Evolutionary conservation across 345 rosid genomes (phyloP), one percentile per base, ranked within the genome.

Genomic region (Passiflora organensis): DNA sequence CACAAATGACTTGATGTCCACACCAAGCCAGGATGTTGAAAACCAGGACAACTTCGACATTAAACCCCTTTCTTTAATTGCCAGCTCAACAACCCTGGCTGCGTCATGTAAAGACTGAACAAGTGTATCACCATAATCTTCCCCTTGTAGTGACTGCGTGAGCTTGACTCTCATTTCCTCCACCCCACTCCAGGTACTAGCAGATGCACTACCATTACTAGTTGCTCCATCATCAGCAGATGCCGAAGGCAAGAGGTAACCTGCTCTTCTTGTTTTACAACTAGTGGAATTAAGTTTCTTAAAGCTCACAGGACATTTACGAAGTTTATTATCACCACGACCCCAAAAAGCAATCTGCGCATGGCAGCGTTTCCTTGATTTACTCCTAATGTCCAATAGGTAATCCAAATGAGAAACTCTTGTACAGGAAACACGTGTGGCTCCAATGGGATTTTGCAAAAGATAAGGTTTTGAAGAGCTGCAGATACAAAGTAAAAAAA

Each of bases 1-100:
- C 69, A 84, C 71, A 96, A 96, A 93, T 11, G 94, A 82, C 48
- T 80, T 93, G 71, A 72, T 75, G 60, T 93, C 95, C 32, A 76
- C 72, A 53, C 96, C 95, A 46, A 89, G 82, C 96, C 95, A 93
- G 34, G 89, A 83, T 18, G 82, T 78, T 43, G 99, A 78, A 60
- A 93, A 80, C 99, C 99, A 93, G 17, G 87, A 66, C 32, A 84
- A 59, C 43, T 70, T 88, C 8, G 91, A 79, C 36, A 66, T 58
- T 1, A 69, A 76, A 17, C 71, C 73, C 55, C 78, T 81, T 39
- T 83, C 82, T 66, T 69, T 83, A 70, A 84, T 76, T 4, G 86
- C 82, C 66, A 89, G 63, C 77, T 89, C 96, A 77, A 89, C 82
- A 58, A 71, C 76, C 72, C 96, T 83, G 19, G 96, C 96, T 39